Conservation (phyloP, 495 filamentous ascomycete species). For the Penicillium riverlandense region DNA sequence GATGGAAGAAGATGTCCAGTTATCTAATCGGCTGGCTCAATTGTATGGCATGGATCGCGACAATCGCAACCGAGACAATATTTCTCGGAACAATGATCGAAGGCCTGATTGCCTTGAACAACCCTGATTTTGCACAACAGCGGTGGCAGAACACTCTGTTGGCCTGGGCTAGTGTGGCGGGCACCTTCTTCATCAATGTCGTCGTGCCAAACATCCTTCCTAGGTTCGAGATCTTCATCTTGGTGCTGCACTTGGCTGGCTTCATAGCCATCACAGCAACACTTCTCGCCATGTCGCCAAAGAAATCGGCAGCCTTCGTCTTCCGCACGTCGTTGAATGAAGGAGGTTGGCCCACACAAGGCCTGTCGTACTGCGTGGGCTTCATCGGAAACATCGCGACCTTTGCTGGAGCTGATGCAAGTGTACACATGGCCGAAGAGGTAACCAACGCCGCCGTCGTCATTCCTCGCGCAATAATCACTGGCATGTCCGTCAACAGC, state of each 20-base stretch:
- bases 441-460: constrained; percentile 30
- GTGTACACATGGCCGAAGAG: constrained; percentile 40
- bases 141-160: constrained; percentile 47
- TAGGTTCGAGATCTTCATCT: constrained; percentile 33
- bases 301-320: constrained; percentile 20
- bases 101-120: constrained; percentile 33
- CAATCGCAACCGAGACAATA: constrained; percentile 22
- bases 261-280: constrained; percentile 43
- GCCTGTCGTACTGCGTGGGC: constrained; percentile 36
- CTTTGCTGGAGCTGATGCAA: constrained; percentile 28
- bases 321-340: constrained; percentile 38
- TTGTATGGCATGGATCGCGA: constrained; percentile 22
- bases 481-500: constrained; percentile 37
- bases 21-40: constrained; percentile 36
- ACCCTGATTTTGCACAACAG: constrained; percentile 28
- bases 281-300: constrained; percentile 17
- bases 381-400: constrained; percentile 35
- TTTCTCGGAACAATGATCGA: constrained; percentile 37
- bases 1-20: constrained; percentile 24
- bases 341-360: constrained; percentile 38
- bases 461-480: constrained; percentile 39
- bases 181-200: constrained; percentile 38
- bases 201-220: constrained; percentile 33
- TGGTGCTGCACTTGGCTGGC: constrained; percentile 38
- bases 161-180: constrained; percentile 29